Base-by-base conservation (phyloP, 495 filamentous ascomycete genomes). In the Talaromyces proteolyticus region DNA sequence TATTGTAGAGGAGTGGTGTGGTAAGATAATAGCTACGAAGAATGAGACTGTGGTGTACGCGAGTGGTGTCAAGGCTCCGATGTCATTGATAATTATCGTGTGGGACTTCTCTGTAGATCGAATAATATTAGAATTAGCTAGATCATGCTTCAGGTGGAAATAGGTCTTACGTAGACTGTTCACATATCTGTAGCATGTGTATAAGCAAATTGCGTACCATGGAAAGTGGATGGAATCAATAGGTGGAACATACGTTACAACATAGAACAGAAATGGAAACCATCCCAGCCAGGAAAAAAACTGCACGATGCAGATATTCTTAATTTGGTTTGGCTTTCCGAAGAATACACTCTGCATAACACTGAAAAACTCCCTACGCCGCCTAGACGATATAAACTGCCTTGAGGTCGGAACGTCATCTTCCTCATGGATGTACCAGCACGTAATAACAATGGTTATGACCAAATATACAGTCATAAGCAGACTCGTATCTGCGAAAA, bases 181-280 rank as follows among this genome's bases (percentile, higher is more conserved):
- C 4, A 47, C 19, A 34, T 37, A 37, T 34, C 44, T 47, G 4
- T 12, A n/a, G n/a, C 39, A 18, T 44, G 3, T 44, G 8, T 5
- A 12, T 24, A 44, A 44, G 3, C 11, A 11, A 44, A 44, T 3
- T 20, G 42, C 19, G 10, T n/a, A 45, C 42, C 6, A 42, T 5
- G 39, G 39, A 6, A 42, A 16, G 5, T 42, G 23, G n/a, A n/a
- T n/a, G n/a, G n/a, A n/a, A n/a, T n/a, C n/a, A n/a, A n/a, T n/a
- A n/a, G n/a, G n/a, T n/a, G n/a, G n/a, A n/a, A 41, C 40, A n/a
- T 44, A 44, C 42, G 20, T 44, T 8, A 44, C 42, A 22, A 44
- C 19, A 16, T 22, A 44, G 21, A 24, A 44, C 24, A 24, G 24
- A 26, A 44, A 44, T 6, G 42, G 42, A 25, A 44, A 44, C 42